These are phyloP conservation scores for Alternaria triticimaculans DNA, from an alignment of 2,329 filamentous ascomycete species.

Conservation along the genomic window DNA sequence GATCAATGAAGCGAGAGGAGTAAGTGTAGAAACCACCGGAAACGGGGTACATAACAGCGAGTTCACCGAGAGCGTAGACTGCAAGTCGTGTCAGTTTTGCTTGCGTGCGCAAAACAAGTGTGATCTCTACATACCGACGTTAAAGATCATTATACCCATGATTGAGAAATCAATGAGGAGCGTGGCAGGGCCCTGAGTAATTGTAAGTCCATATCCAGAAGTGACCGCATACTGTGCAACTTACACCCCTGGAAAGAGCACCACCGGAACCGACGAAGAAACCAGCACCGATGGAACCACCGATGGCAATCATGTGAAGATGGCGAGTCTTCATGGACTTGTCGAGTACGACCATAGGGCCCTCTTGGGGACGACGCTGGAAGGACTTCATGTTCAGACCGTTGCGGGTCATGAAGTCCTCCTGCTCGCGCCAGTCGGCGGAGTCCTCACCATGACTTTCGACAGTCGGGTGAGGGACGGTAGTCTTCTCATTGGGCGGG, in stretches of 20 bases:
- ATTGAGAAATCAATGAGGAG: constrained; percentile 50
- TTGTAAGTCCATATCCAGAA: constrained; percentile 6
- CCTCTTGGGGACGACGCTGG: constrained; percentile 39
- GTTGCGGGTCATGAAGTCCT: constrained; percentile 46
- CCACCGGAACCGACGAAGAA: constrained; percentile 67
- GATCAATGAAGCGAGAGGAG: constrained; percentile 58
- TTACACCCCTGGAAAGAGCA: constrained; percentile 61
- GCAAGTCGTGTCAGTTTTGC: constrained; percentile 50
- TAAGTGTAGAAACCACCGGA: constrained; percentile 60
- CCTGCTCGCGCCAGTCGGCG: constrained; percentile 38
- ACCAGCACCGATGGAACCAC: constrained; percentile 67
- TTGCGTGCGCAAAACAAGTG: background rate
- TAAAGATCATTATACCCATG: constrained; percentile 50
- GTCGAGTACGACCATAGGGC: constrained; percentile 37
- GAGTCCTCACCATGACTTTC: constrained; percentile 16
- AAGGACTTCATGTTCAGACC: constrained; percentile 46
- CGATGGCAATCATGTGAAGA: constrained; percentile 68
- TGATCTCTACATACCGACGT: constrained; percentile 40
- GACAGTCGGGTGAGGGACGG: constrained; percentile 19
- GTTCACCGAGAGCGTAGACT: constrained; percentile 59
- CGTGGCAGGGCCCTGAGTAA: constrained; percentile 36
- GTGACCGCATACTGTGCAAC: constrained; percentile 17
- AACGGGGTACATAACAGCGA: constrained; percentile 67
- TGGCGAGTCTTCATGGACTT: constrained; percentile 63
- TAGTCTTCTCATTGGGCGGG: constrained; percentile 38